Base-by-base conservation (phyloP, 139 green algal species). In the Chlamydomonas sp. region DNA sequence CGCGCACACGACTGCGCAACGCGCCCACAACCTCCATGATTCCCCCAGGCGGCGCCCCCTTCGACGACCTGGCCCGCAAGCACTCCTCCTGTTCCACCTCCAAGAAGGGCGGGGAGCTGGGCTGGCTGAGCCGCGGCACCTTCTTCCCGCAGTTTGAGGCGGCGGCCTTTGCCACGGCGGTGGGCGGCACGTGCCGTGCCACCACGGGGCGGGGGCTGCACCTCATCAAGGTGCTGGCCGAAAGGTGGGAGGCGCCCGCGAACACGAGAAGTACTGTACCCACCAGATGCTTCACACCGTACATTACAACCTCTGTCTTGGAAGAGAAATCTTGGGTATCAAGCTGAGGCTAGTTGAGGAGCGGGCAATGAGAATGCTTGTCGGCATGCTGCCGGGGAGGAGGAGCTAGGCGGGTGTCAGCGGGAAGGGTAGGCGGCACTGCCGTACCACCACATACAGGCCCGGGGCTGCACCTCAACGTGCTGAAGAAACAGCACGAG, bases 91-190 rank as follows among this genome's bases (percentile, higher is more conserved):
- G 89, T 61, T 20, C 66, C 31, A 77, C 67, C 3, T 59, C 63
- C 0, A 85, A 82, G 16, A n/a, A 18, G 3, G 85, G 85, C 2
- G 84, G 79, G 8, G 67, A 88, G 75, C 74, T 90, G 31, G 85
- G 80, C 1, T 89, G 85, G 80, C 77, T 92, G 5, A 66, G 15
- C 12, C 67, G 81, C 3, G 89, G 81, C 5, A 77, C 69, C 17
- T 92, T 84, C 76, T 85, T 88, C 60, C 85, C 89, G 6, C 79
- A 90, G 89, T 88, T 90, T 80, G 89, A 92, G 89, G 59, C 18
- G 20, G 80, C 66, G 8, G 85, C 80, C 0, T 90, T 88, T 61
- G 80, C 80, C 3, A 79, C 81, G 20, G 62, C 77, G 1, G 76
- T 92, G 49, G 83, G 83, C 12, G 61, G 57, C 20, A 16, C 78